phyloP scores from a whole-genome alignment of 2,329 filamentous ascomycete genomes.

The Ascochyta clinopodiicola region DNA sequence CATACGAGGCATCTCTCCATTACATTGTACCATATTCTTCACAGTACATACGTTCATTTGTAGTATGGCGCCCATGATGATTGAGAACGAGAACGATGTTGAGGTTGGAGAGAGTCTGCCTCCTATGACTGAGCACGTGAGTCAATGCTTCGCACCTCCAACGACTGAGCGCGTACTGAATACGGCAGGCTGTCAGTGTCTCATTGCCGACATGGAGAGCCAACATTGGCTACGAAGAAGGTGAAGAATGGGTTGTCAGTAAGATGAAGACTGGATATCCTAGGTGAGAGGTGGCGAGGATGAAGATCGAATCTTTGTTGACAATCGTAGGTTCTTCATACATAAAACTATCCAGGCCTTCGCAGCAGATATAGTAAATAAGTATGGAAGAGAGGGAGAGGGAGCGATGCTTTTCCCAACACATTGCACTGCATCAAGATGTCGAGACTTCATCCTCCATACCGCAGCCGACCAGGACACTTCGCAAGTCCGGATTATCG shows the following conservation, averaged over 20 bases:
- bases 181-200: constrained; percentile 83
- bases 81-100: constrained; percentile 40
- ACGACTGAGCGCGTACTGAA: constrained; percentile 21
- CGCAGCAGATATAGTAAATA: constrained; percentile 69
- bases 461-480: constrained; percentile 62
- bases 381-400: constrained; percentile 67
- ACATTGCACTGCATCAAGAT: constrained; percentile 70
- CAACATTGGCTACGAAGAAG: constrained; percentile 94
- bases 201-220: constrained; percentile 92
- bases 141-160: constrained; percentile 25
- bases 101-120: constrained; percentile 49
- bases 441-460: constrained; percentile 72
- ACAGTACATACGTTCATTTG: constrained; percentile 3
- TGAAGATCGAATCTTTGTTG: constrained; percentile 6
- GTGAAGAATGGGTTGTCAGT: constrained; percentile 81
- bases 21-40: constrained; percentile 6
- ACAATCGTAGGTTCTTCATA: constrained; percentile 77
- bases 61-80: constrained; percentile 35
- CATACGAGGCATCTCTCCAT: constrained; percentile 3
- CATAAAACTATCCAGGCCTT: constrained; percentile 82
- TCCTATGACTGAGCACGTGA: constrained; percentile 50
- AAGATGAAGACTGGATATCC: constrained; percentile 93
- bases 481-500: constrained; percentile 62
- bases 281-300: constrained; percentile 58
- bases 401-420: constrained; percentile 86